Base-by-base conservation (phyloP, 257 asterid genomes). In the Solanum commersonii region DNA sequence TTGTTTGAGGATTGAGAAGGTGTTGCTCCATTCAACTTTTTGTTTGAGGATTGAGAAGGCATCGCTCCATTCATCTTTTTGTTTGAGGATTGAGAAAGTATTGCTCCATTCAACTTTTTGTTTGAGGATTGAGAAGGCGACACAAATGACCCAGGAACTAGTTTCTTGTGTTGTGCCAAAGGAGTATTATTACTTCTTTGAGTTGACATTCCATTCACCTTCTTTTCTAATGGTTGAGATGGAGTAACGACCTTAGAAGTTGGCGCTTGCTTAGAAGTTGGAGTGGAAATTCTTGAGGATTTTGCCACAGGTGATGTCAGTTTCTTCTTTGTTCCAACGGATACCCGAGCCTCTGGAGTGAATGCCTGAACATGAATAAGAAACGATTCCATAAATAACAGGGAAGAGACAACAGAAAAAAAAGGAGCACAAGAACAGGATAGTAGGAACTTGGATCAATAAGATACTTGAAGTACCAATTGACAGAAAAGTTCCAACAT, bases 261-360 rank as follows among this genome's bases (percentile, higher is more conserved):
- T 87, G 87, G 42, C 8, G 82, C 37, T 40, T 90, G 92, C 88
- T 88, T 59, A 52, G 46, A 33, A 88, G 90, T 91, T 37, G 93
- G 92, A 90, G 90, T 86, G 37, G 92, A 70, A 83, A 94, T 87
- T 89, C 88, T 92, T 10, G 91, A 84, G 29, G 93, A 87, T 91
- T 91, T 94, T 88, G 79, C 34, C 5, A 90, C 88, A 37, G 97
- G 93, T 49, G 97, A 87, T 31, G 86, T 89, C 12, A 85, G 88
- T 92, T 91, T 93, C 94, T 91, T 94, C 88, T 90, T 94, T 27
- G 91, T 86, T 49, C 63, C 90, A 11, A 87, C 46, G 40, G 83
- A 52, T 65, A 37, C 88, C 88, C 88, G 89, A 90, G 93, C 96
- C 87, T 91, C 94, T 78, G 89, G 90, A 14, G 83, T 93, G 89